Conservation (phyloP, 164 flowering plant genomes). For the Litsea cubeba region DNA sequence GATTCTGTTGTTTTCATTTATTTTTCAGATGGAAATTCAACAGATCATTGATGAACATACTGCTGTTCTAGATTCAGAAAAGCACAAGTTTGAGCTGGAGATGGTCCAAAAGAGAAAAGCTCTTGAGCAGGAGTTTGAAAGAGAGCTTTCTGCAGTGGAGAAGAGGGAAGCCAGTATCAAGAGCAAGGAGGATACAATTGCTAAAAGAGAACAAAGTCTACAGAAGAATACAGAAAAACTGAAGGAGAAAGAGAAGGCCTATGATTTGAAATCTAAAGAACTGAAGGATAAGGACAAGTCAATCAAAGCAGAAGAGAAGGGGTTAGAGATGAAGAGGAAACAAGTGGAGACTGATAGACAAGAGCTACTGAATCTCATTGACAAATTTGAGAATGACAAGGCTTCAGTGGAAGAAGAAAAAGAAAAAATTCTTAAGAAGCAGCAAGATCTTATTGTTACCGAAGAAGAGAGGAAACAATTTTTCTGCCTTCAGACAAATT, state of each 20-base stretch:
- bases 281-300: constrained; percentile 64
- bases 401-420: constrained; percentile 43
- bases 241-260: constrained; percentile 72
- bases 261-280: constrained; percentile 46
- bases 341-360: constrained; percentile 45
- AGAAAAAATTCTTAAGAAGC: constrained; percentile 43
- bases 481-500: constrained; percentile 42
- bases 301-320: constrained; percentile 53
- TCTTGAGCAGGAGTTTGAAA: constrained; percentile 51
- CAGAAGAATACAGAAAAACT: constrained; percentile 58
- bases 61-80: constrained; percentile 32
- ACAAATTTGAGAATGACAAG: constrained; percentile 48
- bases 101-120: constrained; percentile 47
- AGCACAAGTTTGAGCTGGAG: constrained; percentile 57
- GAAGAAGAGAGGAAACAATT: constrained; percentile 59
- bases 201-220: constrained; percentile 54
- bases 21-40: constrained; percentile 62
- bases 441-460: constrained; percentile 39
- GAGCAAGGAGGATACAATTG: constrained; percentile 61
- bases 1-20: not conserved
- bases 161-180: constrained; percentile 45
- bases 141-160: constrained; percentile 33
- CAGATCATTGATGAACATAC: constrained; percentile 66
- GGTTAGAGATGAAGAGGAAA: constrained; percentile 42
- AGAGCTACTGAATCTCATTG: constrained; percentile 33